These are phyloP conservation scores for Lentinula lateritia DNA, from an alignment of 768 basidiomycete genomes.

Conservation along the genomic window DNA sequence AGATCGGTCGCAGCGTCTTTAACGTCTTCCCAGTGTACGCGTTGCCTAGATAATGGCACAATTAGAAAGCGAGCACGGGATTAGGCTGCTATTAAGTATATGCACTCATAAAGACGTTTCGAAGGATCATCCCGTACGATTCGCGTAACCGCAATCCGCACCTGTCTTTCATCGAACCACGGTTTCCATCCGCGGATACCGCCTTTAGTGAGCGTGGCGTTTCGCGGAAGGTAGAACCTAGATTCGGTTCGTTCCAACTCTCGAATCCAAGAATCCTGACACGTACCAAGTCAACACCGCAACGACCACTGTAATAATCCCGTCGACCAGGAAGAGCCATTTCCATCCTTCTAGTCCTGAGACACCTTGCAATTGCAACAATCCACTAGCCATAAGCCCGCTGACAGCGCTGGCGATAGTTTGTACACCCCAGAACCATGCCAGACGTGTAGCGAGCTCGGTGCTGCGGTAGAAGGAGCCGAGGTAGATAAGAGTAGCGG, in stretches of 20 bases:
- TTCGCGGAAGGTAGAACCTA: slow-evolving; percentile 32
- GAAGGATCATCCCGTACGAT: slow-evolving; percentile 32
- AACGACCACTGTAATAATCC: slow-evolving; percentile 28
- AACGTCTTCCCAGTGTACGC: slow-evolving; percentile 28
- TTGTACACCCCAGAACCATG: slow-evolving; percentile 38
- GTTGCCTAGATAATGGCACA: slow-evolving; percentile 16
- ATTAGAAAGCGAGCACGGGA: not conserved
- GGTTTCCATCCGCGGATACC: slow-evolving; percentile 26
- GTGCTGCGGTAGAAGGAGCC: slow-evolving; percentile 38
- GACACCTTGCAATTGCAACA: slow-evolving; percentile 29
- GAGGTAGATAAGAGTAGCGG: slow-evolving; percentile 35
- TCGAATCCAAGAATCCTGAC: not conserved
- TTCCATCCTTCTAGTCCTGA: slow-evolving; percentile 34
- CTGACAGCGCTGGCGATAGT: slow-evolving; percentile 32
- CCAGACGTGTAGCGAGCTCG: slow-evolving; percentile 35
- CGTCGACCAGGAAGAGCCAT: slow-evolving; percentile 32
- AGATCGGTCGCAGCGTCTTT: slow-evolving; percentile 29
- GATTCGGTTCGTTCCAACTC: not conserved
- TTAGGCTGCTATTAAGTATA: not conserved
- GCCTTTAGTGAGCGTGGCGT: slow-evolving; percentile 22
- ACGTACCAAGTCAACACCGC: slow-evolving; percentile 27
- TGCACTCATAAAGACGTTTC: slow-evolving; percentile 32
- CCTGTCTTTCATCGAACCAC: slow-evolving; percentile 29
- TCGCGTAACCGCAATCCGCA: slow-evolving; percentile 29
- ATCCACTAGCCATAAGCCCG: slow-evolving; percentile 35